phyloP scores from a whole-genome alignment of 1,284 basidiomycete species.

The Microstroma glucosiphilum region DNA sequence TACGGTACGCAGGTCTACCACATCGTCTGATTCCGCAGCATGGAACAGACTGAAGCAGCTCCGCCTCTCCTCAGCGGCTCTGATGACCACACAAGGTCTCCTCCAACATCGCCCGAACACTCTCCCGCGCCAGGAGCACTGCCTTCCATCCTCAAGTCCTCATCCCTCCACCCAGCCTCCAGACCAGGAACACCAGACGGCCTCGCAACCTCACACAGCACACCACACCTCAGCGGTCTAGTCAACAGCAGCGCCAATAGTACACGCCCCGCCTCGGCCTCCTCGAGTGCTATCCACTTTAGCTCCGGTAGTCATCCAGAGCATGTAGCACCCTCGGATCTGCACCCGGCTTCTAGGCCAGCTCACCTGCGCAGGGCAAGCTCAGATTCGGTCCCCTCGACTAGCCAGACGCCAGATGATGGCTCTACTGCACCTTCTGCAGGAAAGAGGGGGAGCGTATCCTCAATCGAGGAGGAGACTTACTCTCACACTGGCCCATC shows the following conservation, averaged over 20 bases:
- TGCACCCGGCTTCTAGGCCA: background rate
- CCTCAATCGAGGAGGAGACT: too few relatives aligned
- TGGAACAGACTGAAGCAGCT: too few relatives aligned
- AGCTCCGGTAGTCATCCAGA: conserved; percentile 4
- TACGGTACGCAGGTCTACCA: too few relatives aligned
- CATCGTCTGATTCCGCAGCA: too few relatives aligned
- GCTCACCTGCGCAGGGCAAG: background rate
- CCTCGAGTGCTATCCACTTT: conserved; percentile 1
- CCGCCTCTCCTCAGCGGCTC: too few relatives aligned
- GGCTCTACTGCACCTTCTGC: too few relatives aligned
- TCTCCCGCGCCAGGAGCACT: background rate
- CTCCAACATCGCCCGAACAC: background rate
- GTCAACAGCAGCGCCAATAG: too few relatives aligned
- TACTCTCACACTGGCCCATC: background rate
- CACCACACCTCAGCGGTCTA: too few relatives aligned
- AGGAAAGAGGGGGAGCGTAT: too few relatives aligned
- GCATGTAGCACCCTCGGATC: background rate
- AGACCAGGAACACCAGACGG: background rate
- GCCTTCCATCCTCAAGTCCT: conserved; percentile 6
- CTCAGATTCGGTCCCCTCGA: background rate
- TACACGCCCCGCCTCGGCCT: background rate
- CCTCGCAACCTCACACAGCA: background rate
- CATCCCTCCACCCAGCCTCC: background rate
- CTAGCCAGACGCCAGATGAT: too few relatives aligned
- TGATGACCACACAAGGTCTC: background rate